Conservation (phyloP, 2,329 filamentous ascomycete genomes). For the Aulographum hederae region DNA sequence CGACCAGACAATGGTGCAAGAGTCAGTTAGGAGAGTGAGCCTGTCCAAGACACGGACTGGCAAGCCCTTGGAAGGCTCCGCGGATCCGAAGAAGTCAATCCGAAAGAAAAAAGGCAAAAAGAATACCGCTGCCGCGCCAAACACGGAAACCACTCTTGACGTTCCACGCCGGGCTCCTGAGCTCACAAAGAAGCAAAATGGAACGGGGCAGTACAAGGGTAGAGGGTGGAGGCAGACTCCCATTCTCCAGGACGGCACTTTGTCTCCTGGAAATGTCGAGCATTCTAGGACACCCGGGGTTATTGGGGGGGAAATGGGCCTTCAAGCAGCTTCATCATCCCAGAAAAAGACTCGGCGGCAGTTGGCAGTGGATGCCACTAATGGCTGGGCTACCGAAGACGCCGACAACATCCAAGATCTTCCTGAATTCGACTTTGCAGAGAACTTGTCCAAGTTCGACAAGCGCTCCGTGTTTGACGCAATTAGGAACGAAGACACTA, state of each 20-base stretch:
- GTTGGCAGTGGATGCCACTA: constrained; percentile 38
- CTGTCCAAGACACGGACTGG: constrained; percentile 21
- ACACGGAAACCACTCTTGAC: constrained; percentile 20
- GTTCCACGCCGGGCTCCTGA: constrained; percentile 12
- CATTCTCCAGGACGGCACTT: constrained; percentile 41
- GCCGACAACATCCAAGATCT: constrained; percentile 86
- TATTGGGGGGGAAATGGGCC: constrained; percentile 17
- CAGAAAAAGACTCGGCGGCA: constrained; percentile 26
- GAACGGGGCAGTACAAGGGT: constrained; percentile 25
- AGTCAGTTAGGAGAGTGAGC: constrained; percentile 15
- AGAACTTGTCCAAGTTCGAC: constrained; percentile 83
- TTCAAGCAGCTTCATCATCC: constrained; percentile 16
- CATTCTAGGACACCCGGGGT: constrained; percentile 11
- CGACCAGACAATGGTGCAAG: constrained; percentile 12
- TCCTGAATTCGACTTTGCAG: constrained; percentile 87
- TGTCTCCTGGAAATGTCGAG: too few relatives aligned
- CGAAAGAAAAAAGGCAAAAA: constrained; percentile 28
- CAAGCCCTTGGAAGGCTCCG: constrained; percentile 18
- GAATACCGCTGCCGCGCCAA: constrained; percentile 24
- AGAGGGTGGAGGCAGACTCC: constrained; percentile 53
- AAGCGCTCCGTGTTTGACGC: constrained; percentile 84
- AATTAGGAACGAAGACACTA: constrained; percentile 71
- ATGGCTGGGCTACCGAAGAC: constrained; percentile 91
- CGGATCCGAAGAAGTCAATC: constrained; percentile 19
- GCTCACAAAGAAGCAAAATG: constrained; percentile 10